A percentile compares a stretch with the other conserved stretches of the same genome.
Conservation (phyloP, 2,329 filamentous ascomycete species). For the Cladosporium sp. region DNA sequence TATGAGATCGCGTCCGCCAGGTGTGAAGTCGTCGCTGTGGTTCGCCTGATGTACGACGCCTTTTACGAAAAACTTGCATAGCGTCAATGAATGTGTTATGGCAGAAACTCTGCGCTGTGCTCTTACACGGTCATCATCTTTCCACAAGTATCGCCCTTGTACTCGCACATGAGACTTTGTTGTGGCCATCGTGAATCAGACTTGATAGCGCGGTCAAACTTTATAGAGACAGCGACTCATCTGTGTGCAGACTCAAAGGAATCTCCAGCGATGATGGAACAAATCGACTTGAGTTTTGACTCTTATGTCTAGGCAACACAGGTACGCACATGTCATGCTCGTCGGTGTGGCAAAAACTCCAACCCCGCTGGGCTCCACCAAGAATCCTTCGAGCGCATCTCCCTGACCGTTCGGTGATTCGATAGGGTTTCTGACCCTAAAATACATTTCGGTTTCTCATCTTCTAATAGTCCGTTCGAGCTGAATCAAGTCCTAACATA, state of each 20-base stretch:
- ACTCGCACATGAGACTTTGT: neutral
- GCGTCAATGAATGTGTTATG: neutral
- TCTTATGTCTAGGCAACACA: neutral
- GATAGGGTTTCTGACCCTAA: too few species aligned
- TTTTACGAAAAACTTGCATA: conserved; percentile 1
- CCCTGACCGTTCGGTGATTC: too few species aligned
- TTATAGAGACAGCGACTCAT: neutral
- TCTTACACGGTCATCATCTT: neutral
- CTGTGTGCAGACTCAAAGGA: too few species aligned
- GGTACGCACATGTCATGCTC: neutral
- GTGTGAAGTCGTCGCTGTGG: neutral
- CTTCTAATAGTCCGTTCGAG: too few species aligned
- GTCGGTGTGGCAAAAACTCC: neutral
- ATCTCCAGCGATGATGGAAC: too few species aligned
- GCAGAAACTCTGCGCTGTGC: neutral
- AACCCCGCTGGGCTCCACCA: conserved; percentile 1
- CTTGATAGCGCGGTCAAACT: neutral
- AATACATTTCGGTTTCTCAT: too few species aligned
- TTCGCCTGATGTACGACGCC: conserved; percentile 5
- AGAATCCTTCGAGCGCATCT: neutral
- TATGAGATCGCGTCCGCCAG: neutral
- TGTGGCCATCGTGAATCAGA: neutral
- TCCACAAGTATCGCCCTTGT: conserved; percentile 2
- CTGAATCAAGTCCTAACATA: too few species aligned
- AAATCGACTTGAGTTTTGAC: too few species aligned